Evolutionary conservation across 352 stramenopile genomes (phyloP), one percentile per base, ranked within the genome.

Genomic region (Globisporangium lucens): DNA sequence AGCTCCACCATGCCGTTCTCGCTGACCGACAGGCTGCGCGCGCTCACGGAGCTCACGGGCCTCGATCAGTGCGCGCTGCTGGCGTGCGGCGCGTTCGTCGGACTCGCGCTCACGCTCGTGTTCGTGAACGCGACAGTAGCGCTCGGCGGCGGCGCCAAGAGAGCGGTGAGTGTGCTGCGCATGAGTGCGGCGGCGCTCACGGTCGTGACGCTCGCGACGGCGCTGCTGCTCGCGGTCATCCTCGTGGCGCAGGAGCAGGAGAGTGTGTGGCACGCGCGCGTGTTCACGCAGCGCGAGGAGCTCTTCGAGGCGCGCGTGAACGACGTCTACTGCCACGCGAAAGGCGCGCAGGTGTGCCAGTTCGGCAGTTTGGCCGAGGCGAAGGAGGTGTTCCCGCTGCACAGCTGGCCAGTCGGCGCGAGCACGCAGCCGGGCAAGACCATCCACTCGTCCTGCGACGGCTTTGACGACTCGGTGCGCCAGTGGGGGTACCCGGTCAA

Each of bases 401-500:
- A 58, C 13, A 66, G 76, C 58, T 86, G 78, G 75, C 74, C 76
- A 0, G 76, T 86, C 41, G 78, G 74, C 30, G 70, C 68, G 10
- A 67, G 72, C 55, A 75, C 63, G 2, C 69, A 75, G n/a, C 76
- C 76, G 0, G 75, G 76, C 10, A 66, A 72, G 29, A 56, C 58
- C 15, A 71, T 86, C 15, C 63, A 60, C 9, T 75, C 74, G 1
- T 71, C 63, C 10, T 83, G 78, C 47, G 74, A 86, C 43, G 68
- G 76, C 8, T 83, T 82, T 59, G 66, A 81, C 33, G 67, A 76
- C 47, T 66, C 67, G 29, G 75, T 85, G 61, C 76, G 74, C 15
- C 74, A 75, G 56, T 83, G 76, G 78, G 78, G 63, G 10, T 86
- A 83, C 46, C 78, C 80, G 33, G 68, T 58, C 70, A 86, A 83